These are phyloP conservation scores for Grifola frondosa DNA, from an alignment of 1,284 basidiomycete species.

Conservation along the genomic window DNA sequence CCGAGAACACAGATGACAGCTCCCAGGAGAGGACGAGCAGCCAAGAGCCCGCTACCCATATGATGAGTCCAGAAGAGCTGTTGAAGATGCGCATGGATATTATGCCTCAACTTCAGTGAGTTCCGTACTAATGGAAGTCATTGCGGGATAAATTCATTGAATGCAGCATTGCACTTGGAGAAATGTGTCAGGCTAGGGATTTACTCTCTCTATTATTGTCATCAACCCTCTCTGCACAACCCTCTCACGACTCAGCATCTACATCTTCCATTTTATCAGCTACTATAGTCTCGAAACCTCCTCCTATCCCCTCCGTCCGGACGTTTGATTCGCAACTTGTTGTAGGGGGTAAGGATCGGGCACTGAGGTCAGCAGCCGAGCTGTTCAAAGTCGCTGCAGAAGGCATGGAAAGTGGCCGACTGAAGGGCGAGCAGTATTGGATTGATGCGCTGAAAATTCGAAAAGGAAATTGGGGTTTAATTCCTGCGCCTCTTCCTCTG, in stretches of 20 bases:
- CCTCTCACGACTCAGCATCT: conserved; percentile 23
- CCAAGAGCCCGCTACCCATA: conserved; percentile 33
- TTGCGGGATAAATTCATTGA: conserved; percentile 25
- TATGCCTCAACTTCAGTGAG: conserved; percentile 68
- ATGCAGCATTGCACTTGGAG: conserved; percentile 66
- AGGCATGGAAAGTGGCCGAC: conserved; percentile 61
- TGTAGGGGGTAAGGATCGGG: conserved; percentile 75
- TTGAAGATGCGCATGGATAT: conserved; percentile 71
- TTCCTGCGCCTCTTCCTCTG: conserved; percentile 70
- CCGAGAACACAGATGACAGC: no score
- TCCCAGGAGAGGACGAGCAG: conserved; percentile 21
- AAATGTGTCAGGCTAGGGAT: conserved; percentile 74
- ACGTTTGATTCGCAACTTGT: conserved; percentile 73
- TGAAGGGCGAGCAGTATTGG: conserved; percentile 73
- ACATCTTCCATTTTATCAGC: conserved; percentile 52
- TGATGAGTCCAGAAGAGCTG: conserved; percentile 74
- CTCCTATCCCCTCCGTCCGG: conserved; percentile 64
- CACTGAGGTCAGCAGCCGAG: conserved; percentile 66
- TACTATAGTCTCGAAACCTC: conserved; percentile 62
- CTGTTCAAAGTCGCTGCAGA: conserved; percentile 69
- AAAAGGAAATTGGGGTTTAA: conserved; percentile 71
- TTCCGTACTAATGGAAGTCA: conserved; percentile 8
- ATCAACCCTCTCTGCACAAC: conserved; percentile 13
- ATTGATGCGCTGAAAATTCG: conserved; percentile 73
- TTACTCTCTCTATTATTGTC: conserved; percentile 50